Evolutionary conservation across 2,329 filamentous ascomycete genomes (phyloP), one percentile per base, ranked within the genome.

Genomic region (Paraconiothyrium brasiliense): DNA sequence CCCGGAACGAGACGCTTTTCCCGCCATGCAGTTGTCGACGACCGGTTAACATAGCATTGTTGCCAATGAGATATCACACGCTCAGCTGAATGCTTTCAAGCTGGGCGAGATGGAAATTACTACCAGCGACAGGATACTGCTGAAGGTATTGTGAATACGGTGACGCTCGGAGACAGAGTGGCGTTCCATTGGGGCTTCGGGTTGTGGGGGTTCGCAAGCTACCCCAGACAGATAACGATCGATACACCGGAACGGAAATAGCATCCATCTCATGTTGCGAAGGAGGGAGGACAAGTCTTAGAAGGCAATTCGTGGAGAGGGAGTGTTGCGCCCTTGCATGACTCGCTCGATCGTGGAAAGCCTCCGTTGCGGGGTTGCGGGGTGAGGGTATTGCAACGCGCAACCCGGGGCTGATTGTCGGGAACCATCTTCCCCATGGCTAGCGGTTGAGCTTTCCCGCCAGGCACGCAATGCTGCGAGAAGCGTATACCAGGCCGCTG

Each of bases 1-100:
- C 22, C 8, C 62, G 48, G 20, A 62, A 71, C 43, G 60, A 67
- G 27, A 27, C 41, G 4, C 54, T 61, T 4, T 67, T 63, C 41
- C 68, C 67, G 1, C 51, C 48, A 13, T 22, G 52, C 4, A 64
- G 60, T 39, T 62, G 46, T 27, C 20, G 49, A 16, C 8, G 58
- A 30, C 20, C 22, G 2, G 62, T 66, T 34, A 46, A 58, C 4
- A 14, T 59, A 10, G 51, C 32, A 8, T 92, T 59, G 87, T 92
- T 37, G 87, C 90, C 74, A 13, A 47, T 4, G 37, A 51, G 32
- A 9, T 66, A 13, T 34, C 55, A 6, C 2, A 2, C 2, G 62
- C 52, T 8, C 51, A 64, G 41, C 50, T 66, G 1, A 34, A 44
- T 3, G 54, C 47, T 3, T 62, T 64, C 34, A 13, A 57, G 13